phyloP scores from a whole-genome alignment of 2,329 filamentous ascomycete species.

The Penicillium rolfsii region DNA sequence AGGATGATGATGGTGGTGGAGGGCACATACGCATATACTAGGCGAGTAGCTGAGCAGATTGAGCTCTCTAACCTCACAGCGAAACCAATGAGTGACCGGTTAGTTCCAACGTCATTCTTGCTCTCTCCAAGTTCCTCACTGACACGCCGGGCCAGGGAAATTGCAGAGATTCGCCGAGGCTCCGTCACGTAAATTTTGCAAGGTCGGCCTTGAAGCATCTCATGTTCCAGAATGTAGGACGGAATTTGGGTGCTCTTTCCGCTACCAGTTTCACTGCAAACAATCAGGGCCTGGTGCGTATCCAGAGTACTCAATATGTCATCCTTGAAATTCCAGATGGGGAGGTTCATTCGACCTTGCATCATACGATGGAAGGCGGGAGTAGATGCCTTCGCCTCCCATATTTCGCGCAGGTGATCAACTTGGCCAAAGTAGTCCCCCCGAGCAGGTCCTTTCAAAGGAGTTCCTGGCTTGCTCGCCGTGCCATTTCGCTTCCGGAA shows the following conservation, averaged over 20 bases:
- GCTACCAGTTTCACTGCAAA: conserved; percentile 95
- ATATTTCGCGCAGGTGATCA: conserved; percentile 54
- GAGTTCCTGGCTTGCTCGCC: conserved; percentile 34
- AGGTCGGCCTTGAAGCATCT: conserved; percentile 74
- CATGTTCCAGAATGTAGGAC: conserved; percentile 86
- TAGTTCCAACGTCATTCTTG: conserved; percentile 78
- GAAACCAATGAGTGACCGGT: conserved; percentile 85
- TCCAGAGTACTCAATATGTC: conserved; percentile 78
- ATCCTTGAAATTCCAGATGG: conserved; percentile 83
- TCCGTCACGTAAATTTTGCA: conserved; percentile 97
- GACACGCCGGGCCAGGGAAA: conserved; percentile 88
- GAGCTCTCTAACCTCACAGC: conserved; percentile 92
- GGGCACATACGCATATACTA: conserved; percentile 79
- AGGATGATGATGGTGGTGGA: neutral
- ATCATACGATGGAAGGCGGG: conserved; percentile 77
- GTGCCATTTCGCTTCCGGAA: conserved; percentile 61
- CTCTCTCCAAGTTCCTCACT: conserved; percentile 92
- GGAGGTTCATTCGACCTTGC: conserved; percentile 74
- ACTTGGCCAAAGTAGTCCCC: conserved; percentile 33
- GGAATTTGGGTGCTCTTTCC: conserved; percentile 99
- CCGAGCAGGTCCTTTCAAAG: conserved; percentile 26
- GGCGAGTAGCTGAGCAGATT: conserved; percentile 74
- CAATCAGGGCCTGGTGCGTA: conserved; percentile 81
- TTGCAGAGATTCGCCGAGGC: conserved; percentile 91
- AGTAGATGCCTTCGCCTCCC: conserved; percentile 56